Evolutionary conservation across 176 grass and related monocot genomes (phyloP), one percentile per base, ranked within the genome.

Genomic region (Oryza brachyantha): DNA sequence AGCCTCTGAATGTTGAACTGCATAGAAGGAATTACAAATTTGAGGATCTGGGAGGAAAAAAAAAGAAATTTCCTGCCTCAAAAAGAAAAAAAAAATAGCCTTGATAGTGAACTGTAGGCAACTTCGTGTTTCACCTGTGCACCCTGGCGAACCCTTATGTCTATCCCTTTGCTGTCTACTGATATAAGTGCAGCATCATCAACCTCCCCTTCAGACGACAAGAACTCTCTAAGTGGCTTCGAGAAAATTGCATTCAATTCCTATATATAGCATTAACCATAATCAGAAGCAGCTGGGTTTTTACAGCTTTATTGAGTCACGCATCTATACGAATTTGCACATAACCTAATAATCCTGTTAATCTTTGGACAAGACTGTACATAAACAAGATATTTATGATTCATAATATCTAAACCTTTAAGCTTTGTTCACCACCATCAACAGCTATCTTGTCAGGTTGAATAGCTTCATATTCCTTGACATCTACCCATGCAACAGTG

Each of bases 161-260:
- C 96, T 67, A 87, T 99, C 22, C 96, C 96, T 89, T 99, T 95
- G 86, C 96, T 99, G 68, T 99, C 96, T 76, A 99, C 88, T 14
- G 96, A 99, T 93, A 99, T 99, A 79, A 99, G 84, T 73, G 96
- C 96, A 41, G 92, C 96, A 85, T 91, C 96, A 66, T 99, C 96
- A 78, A 95, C 75, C 72, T 99, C 96, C 11, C 78, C 86, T 87
- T 99, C 92, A 5, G 78, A 38, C 29, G 96, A 99, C 64, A 99
- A 85, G 37, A 95, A 78, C 66, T 95, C 90, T 54, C 93, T 90
- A 36, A 99, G 86, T 76, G 92, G 96, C 76, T 93, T 95, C 27
- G 96, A 99, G 66, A 99, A 99, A 78, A 93, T 99, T 5, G 81
- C 88, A 79, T 99, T 99, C 65, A 95, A 70, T 80, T 99, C 90